phyloP scores from a whole-genome alignment of 2,329 filamentous ascomycete genomes.

The Beauveria caledonica region DNA sequence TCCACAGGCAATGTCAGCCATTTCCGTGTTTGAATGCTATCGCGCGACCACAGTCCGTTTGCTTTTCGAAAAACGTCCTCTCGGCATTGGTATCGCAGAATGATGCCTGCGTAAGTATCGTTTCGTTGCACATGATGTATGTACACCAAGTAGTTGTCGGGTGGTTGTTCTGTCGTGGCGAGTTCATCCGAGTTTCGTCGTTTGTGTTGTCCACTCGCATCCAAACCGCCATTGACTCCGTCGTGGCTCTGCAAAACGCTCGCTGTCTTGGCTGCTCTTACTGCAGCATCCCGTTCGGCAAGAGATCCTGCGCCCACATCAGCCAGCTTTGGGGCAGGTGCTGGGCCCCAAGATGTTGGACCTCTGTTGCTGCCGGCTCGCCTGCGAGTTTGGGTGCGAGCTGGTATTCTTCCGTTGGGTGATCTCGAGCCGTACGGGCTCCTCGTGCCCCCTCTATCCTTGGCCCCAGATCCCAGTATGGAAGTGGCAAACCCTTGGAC shows the following conservation, averaged over 20 bases:
- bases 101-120: constrained; percentile 86
- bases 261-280: constrained; percentile 48
- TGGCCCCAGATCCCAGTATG: constrained; percentile 23
- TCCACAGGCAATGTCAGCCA: constrained; percentile 81
- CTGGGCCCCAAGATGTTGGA: constrained; percentile 39
- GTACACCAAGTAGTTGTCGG: constrained; percentile 76
- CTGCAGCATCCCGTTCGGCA: constrained; percentile 43
- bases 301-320: constrained; percentile 48
- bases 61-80: constrained; percentile 75
- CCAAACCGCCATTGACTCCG: constrained; percentile 49
- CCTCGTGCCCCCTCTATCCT: constrained; percentile 6
- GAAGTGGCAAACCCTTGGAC: constrained; percentile 47
- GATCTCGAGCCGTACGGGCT: constrained; percentile 7
- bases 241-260: constrained; percentile 55
- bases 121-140: constrained; percentile 74
- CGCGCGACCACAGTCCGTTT: constrained; percentile 91
- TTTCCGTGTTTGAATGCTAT: constrained; percentile 78
- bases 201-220: constrained; percentile 51
- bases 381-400: constrained; percentile 16
- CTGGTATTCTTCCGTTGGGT: background rate
- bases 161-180: constrained; percentile 44
- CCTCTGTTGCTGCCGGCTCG: constrained; percentile 15
- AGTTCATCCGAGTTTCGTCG: constrained; percentile 60
- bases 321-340: constrained; percentile 36
- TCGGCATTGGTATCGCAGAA: constrained; percentile 82